These are phyloP conservation scores for Puccinia coronata DNA, from an alignment of 1,284 basidiomycete genomes.

Conservation along the genomic window DNA sequence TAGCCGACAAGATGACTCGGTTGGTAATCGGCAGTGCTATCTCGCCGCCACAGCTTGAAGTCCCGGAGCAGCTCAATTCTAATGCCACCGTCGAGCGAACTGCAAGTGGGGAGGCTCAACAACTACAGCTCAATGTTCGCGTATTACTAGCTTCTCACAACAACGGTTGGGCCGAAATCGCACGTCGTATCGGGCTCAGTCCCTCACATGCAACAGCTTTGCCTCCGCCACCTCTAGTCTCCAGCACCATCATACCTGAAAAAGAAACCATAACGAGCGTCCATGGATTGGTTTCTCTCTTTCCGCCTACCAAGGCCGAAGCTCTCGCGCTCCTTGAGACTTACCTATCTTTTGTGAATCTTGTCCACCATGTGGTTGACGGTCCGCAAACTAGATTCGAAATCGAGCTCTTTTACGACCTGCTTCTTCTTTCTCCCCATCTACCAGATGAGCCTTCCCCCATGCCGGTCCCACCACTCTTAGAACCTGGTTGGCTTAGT, in stretches of 20 bases:
- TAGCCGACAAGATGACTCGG: constrained; percentile 43
- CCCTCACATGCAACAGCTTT: not conserved
- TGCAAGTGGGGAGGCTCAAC: constrained; percentile 6
- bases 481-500: constrained; percentile 48
- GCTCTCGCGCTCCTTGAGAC: constrained; percentile 38
- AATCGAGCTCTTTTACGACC: constrained; percentile 40
- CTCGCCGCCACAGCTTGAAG: constrained; percentile 21
- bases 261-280: constrained; percentile 19
- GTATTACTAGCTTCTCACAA: constrained; percentile 27
- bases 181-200: constrained; percentile 6
- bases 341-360: constrained; percentile 41
- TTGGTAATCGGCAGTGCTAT: constrained; percentile 45
- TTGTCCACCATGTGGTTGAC: constrained; percentile 47
- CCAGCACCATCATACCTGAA: constrained; percentile 40
- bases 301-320: constrained; percentile 29
- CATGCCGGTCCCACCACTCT: constrained; percentile 28
- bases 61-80: not conserved
- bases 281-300: constrained; percentile 32
- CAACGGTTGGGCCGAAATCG: constrained; percentile 23
- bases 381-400: constrained; percentile 45
- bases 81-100: not conserved
- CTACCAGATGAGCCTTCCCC: constrained; percentile 4
- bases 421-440: not conserved
- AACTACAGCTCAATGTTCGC: constrained; percentile 8
- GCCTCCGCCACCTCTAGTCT: constrained; percentile 20